These are phyloP conservation scores for Coccomyxa subellipsoidea DNA, from an alignment of 163 green algal genomes.

Conservation along the genomic window DNA sequence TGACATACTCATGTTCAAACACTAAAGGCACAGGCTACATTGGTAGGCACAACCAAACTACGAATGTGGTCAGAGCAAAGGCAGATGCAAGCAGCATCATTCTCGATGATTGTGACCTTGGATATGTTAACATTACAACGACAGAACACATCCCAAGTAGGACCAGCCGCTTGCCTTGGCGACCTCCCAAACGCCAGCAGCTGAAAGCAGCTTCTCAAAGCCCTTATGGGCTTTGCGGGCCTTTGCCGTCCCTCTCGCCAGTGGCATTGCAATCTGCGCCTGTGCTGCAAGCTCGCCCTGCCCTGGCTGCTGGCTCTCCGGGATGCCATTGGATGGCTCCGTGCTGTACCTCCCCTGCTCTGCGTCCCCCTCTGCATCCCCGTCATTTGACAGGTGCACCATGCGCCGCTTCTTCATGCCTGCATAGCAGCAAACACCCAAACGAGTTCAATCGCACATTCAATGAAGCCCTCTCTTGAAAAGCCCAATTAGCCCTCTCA, in stretches of 20 bases:
- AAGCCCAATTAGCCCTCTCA: too few relatives aligned
- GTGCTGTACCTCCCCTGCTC: not conserved
- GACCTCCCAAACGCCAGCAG: slow-evolving; percentile 29
- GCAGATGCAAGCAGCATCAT: too few relatives aligned
- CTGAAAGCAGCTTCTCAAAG: slow-evolving; percentile 26
- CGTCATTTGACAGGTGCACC: not conserved
- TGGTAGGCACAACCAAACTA: not conserved
- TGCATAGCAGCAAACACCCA: not conserved
- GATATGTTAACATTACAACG: not conserved
- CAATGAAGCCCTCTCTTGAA: too few relatives aligned
- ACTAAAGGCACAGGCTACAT: not conserved
- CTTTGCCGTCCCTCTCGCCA: slow-evolving; percentile 3
- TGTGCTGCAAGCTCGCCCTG: not conserved
- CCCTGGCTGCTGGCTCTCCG: not conserved
- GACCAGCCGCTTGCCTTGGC: slow-evolving; percentile 4
- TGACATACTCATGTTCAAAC: too few relatives aligned
- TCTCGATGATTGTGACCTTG: not conserved
- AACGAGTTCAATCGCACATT: too few relatives aligned
- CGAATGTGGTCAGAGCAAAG: too few relatives aligned
- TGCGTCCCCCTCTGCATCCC: not conserved
- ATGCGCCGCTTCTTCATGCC: not conserved
- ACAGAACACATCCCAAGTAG: not conserved
- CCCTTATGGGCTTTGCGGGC: slow-evolving; percentile 19
- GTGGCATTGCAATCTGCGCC: not conserved
- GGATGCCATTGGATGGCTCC: not conserved